A percentile compares a stretch with the other conserved stretches of the same genome.
phyloP scores from a whole-genome alignment of 1,139 yeast species.

The Arxiozyma telluris region DNA sequence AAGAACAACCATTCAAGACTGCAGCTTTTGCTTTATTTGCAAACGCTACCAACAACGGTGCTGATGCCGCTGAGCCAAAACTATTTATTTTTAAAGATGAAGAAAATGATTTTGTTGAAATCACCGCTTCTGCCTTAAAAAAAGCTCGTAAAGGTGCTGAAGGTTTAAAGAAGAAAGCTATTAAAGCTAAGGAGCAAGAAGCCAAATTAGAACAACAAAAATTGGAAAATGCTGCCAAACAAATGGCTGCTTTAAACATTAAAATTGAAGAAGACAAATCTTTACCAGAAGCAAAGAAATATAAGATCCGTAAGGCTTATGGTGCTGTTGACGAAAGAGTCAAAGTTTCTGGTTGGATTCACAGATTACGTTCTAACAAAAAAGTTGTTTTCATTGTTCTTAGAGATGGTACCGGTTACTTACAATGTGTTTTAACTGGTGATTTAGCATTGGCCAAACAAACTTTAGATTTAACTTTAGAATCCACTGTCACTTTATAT shows the following conservation, averaged over 20 bases:
- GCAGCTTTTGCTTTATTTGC: constrained; percentile 72
- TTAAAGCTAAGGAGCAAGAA: constrained; percentile 62
- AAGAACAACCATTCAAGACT: constrained; percentile 63
- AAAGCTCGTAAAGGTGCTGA: constrained; percentile 96
- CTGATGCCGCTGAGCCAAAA: constrained; percentile 41
- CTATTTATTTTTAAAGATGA: constrained; percentile 62
- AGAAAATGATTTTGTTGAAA: constrained; percentile 52
- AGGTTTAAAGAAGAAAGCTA: constrained; percentile 80
- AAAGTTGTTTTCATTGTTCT: constrained; percentile 84
- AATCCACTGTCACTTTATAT: constrained; percentile 68
- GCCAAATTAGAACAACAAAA: constrained; percentile 53
- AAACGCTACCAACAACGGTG: constrained; percentile 8
- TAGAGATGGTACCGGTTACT: constrained; percentile 89
- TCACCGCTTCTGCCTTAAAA: constrained; percentile 87
- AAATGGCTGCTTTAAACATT: constrained; percentile 72
- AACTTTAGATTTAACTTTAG: constrained; percentile 78
- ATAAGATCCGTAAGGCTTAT: constrained; percentile 53
- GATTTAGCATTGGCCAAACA: constrained; percentile 86
- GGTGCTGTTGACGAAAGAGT: constrained; percentile 55
- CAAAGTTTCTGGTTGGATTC: constrained; percentile 87
- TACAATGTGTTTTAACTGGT: constrained; percentile 83
- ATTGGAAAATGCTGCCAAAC: constrained; percentile 58
- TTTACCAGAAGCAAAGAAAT: constrained; percentile 58
- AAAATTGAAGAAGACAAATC: constrained; percentile 59
- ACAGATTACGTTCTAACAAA: constrained; percentile 86